phyloP scores from a whole-genome alignment of 192 early-diverging fungal species.

The Mortierella hygrophila region DNA sequence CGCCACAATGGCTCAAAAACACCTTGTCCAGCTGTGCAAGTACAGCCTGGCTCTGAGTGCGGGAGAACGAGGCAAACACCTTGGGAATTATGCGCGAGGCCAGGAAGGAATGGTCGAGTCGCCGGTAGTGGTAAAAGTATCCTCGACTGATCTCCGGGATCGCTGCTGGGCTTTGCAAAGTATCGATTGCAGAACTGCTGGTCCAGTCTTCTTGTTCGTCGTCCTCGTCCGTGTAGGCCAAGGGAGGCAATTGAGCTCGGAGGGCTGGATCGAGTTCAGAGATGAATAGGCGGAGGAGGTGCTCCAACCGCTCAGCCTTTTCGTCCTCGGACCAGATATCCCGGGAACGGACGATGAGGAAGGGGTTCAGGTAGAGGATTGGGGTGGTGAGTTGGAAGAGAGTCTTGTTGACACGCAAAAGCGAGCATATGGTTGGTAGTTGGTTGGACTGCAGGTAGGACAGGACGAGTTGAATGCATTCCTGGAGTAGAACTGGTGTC shows the following conservation, averaged over 20 bases:
- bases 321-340: slow-evolving; percentile 12
- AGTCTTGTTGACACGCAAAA: slow-evolving; percentile 44
- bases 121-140: slow-evolving; percentile 48
- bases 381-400: slow-evolving; percentile 31
- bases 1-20: slow-evolving; percentile 27
- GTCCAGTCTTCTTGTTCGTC: slow-evolving; percentile 21
- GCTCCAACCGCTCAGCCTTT: slow-evolving; percentile 9
- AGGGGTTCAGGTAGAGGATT: slow-evolving; percentile 43
- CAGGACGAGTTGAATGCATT: slow-evolving; percentile 30
- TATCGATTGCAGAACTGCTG: neutral
- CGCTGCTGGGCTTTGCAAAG: neutral
- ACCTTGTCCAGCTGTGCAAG: slow-evolving; percentile 30
- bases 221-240: slow-evolving; percentile 10
- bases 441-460: slow-evolving; percentile 41
- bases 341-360: slow-evolving; percentile 20
- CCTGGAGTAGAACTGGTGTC: slow-evolving; percentile 20
- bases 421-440: slow-evolving; percentile 21
- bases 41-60: slow-evolving; percentile 4
- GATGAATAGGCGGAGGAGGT: slow-evolving; percentile 29
- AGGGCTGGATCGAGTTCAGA: slow-evolving; percentile 31
- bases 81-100: slow-evolving; percentile 15
- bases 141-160: neutral
- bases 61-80: slow-evolving; percentile 21
- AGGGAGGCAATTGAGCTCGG: slow-evolving; percentile 14
- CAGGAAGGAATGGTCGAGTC: slow-evolving; percentile 40